Evolutionary conservation across 164 flowering plant genomes (phyloP), one percentile per base, ranked within the genome.

Genomic region (Cinnamomum micranthum): DNA sequence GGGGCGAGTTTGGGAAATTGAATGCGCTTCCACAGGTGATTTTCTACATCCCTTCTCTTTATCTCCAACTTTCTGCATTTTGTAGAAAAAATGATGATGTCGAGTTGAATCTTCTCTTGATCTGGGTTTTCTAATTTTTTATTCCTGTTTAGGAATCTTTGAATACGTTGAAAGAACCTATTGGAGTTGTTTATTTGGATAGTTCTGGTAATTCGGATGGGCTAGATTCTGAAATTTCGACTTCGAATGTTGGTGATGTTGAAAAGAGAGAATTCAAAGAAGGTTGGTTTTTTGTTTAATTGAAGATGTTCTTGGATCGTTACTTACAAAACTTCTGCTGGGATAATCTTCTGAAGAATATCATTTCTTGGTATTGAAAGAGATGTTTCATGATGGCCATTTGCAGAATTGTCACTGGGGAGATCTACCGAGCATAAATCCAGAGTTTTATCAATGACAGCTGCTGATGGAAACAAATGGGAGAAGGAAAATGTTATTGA

Each of bases 1-100:
- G 80, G 2, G 71, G 77, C n/a, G 77, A 71, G 20, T 27, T 65
- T 23, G 60, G 72, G 27, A 76, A 76, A 60, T 76, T 89, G 3
- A 90, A 92, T 88, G 79, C 89, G 60, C 88, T 92, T 68, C 90
- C 90, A 13, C 92, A 87, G 97, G 98, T 94, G 20, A 66, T 58
- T 73, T 7, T 28, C 25, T 25, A 17, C 50, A 51, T 25, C 1
- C 65, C 2, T 27, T 73, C 33, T 47, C 47, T 33, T 27, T 14
- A 27, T 50, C 47, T 13, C 19, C 22, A 24, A 17, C 65, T 17
- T 17, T 50, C 31, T 50, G 60, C 14, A 20, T 50, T 51, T 70
- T 70, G 11, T 50, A n/a, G 20, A 10, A 52, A 52, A 52, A 17
- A 0, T 27, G 9, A 41, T 23, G 59, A 50, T 41, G 50, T 73